Evolutionary conservation across 2,329 filamentous ascomycete genomes (phyloP).

Genomic region (Penicillium sp.): DNA sequence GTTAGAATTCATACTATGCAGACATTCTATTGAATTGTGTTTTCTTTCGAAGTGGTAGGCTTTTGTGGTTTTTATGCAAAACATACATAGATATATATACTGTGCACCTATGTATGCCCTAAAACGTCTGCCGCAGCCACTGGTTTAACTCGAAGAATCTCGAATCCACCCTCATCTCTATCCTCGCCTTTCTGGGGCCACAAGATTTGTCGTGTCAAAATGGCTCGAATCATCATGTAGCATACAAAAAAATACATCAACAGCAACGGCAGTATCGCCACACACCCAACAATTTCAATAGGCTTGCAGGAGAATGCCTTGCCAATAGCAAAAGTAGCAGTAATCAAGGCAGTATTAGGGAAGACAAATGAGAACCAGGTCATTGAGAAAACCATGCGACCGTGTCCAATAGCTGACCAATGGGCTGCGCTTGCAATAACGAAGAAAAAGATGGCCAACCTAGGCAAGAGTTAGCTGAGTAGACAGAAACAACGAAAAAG

Average conservation of each 20-base stretch:
- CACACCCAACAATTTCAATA: conserved; percentile 66
- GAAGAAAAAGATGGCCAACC: conserved; percentile 80
- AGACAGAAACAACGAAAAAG: not conserved
- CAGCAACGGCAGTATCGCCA: conserved; percentile 64
- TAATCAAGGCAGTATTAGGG: conserved; percentile 71
- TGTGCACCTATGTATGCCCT: not conserved
- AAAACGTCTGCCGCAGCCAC: conserved; percentile 15
- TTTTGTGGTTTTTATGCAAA: no score
- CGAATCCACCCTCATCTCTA: conserved; percentile 60
- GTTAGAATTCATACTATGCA: no score
- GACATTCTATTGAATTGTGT: no score
- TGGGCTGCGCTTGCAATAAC: conserved; percentile 74
- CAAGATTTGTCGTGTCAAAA: conserved; percentile 65
- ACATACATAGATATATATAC: not conserved
- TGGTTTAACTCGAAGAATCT: conserved; percentile 33
- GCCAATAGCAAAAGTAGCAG: conserved; percentile 70
- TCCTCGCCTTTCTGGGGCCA: conserved; percentile 73
- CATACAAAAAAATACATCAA: conserved; percentile 68
- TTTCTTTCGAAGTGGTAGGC: no score
- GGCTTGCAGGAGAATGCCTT: conserved; percentile 58
- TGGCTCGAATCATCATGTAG: conserved; percentile 66
- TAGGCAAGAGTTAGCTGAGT: conserved; percentile 21
- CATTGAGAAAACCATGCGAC: conserved; percentile 73
- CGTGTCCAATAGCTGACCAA: conserved; percentile 61
- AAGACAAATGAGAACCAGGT: conserved; percentile 84